These are phyloP conservation scores for Leucogyrophana mollusca DNA, from an alignment of 768 basidiomycete species.

Conservation along the genomic window DNA sequence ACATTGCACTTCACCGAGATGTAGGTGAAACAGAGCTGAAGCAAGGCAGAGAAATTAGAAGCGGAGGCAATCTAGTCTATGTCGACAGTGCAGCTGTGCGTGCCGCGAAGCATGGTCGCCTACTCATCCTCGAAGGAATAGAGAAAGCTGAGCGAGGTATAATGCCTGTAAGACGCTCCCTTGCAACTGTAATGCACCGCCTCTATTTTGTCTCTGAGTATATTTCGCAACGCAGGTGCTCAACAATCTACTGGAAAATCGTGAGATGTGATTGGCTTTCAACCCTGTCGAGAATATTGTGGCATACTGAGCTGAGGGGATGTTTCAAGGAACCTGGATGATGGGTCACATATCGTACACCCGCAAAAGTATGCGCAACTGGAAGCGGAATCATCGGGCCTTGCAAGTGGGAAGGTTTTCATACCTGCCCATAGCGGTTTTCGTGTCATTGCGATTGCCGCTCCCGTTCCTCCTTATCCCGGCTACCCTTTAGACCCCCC, in stretches of 20 bases:
- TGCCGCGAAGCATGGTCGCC: conserved; percentile 62
- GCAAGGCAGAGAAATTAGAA: conserved; percentile 64
- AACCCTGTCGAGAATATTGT: neutral
- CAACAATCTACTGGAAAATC: conserved; percentile 67
- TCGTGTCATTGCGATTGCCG: conserved; percentile 66
- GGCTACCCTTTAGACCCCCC: conserved; percentile 64
- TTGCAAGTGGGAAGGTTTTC: conserved; percentile 42
- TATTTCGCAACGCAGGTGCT: conserved; percentile 31
- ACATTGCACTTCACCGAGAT: conserved; percentile 64
- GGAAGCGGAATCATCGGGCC: conserved; percentile 22
- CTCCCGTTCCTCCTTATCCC: conserved; percentile 66
- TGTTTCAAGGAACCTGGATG: conserved; percentile 58
- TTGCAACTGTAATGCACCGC: too few relatives aligned
- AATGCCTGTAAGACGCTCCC: conserved; percentile 52
- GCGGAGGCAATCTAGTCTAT: conserved; percentile 62
- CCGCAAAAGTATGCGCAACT: conserved; percentile 57
- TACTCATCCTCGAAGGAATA: conserved; percentile 67
- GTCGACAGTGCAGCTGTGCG: conserved; percentile 67
- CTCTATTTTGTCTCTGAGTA: too few relatives aligned
- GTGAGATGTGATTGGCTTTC: conserved; percentile 60
- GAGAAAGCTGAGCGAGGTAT: conserved; percentile 74
- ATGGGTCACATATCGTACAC: conserved; percentile 69
- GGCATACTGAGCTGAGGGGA: neutral
- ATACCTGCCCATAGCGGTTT: conserved; percentile 68
- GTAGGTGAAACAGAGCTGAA: conserved; percentile 74